Base-by-base conservation (phyloP, 2,329 filamentous ascomycete genomes). In the Monosporascus cannonballus region DNA sequence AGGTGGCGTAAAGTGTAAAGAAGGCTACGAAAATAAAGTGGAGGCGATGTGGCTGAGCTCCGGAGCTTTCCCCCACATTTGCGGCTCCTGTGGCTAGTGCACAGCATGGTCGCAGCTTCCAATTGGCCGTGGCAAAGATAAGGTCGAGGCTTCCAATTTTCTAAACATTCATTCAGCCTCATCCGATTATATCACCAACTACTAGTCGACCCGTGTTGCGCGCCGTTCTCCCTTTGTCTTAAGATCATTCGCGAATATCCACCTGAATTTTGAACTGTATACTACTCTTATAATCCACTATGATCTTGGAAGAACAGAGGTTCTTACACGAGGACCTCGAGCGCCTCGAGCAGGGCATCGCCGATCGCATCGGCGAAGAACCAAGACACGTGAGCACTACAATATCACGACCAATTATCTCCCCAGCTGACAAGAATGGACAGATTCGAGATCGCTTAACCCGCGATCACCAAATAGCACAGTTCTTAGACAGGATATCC, bases 311-410 rank as follows among this genome's bases (percentile, higher is more conserved):
- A 77, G 92, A 97, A 63, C 88, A 97, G 73, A 84, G 94, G 63
- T 91, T 90, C 65, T 83, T 96, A 63, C 92, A 96, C 64, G 94
- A 99, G 81, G 94, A 99, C 73, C 76, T 99, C 49, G 94, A 99
- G 79, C 86, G 94, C 58, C 81, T 99, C 54, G 94, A 99, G 73
- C 90, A 96, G 70, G 94, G 89, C 51, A 87, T 96, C 64, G 87
- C 90, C 51, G 92, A 97, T 73, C 88, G 92, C 65, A 83, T 95
- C 55, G 80, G 85, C 57, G 90, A 96, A 60, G 91, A 97, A 59
- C 92, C 93, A 46, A 89, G 87, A 72, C 88, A 93, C 70, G 90
- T 92, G 76, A 70, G 85, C 76, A 22, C 20, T 42, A 42, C 25
- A 45, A 7, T 22, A 15, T 30, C 50, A 39, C 30, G 50, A 8